Evolutionary conservation across 75 land plant species (phyloP), one percentile per base, ranked within the genome.

Genomic region (Chamaecyparis obtusa): DNA sequence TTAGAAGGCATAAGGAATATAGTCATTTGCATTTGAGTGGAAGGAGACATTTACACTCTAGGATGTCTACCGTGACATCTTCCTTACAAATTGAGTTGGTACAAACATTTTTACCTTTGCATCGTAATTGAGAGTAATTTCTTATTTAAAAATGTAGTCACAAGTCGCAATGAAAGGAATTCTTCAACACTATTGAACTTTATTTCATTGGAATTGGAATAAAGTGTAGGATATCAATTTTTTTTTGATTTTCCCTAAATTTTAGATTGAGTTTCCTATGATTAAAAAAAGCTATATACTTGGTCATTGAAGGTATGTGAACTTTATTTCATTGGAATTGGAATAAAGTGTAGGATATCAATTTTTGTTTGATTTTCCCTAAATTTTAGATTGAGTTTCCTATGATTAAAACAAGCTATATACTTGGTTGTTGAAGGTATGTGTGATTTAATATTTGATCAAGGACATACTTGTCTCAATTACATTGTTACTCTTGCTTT

Each of bases 51-150:
- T 44, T 44, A 41, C 46, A 81, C 13, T 27, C 83, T 81, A 46
- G 49, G 32, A 81, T 46, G 49, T 81, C 83, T 81, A 81, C 51
- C 2, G 41, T 81, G 83, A 49, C 83, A 46, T 81, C 83, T 44
- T 46, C 83, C 32, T 24, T 81, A 44, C 83, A 81, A 81, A 81
- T 81, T 81, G 83, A 81, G 8, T n/a, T 81, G 83, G 83, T 81
- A n/a, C 51, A 46, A 11, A 46, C 32, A 44, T 81, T 81, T 80
- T 81, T 46, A 44, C 30, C 51, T 81, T 81, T 2, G 8, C 83
- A 37, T 44, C 5, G 8, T 44, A 81, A 49, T 44, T 81, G 44
- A 37, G 83, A 2, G 30, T 81, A 15, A 1, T 41, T 81, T 81
- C 27, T 81, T 27, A 44, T 41, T 81, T 46, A 43, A 11, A 81